Evolutionary conservation across 139 green algal genomes (phyloP), one percentile per base, ranked within the genome.

Genomic region (Coccomyxa sp.): DNA sequence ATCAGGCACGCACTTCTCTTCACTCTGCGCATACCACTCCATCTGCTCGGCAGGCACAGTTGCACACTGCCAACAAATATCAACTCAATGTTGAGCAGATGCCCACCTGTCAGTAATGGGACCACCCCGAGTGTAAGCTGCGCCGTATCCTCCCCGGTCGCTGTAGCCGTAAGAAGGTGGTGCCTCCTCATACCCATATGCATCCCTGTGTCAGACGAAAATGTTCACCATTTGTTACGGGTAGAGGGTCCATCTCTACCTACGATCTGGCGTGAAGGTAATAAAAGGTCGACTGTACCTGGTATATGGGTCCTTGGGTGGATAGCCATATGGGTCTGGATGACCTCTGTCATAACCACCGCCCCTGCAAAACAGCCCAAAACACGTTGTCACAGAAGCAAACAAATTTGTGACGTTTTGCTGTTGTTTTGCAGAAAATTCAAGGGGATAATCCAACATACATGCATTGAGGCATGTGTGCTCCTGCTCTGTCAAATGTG

Each of bases 251-350:
- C 18, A 71, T 71, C 21, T 25, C 21, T 25, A 11, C 63, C 10
- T 21, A 21, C 63, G 4, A 4, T 21, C 63, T 28, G 10, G 63
- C 18, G 21, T 71, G 9, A 1, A 71, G 4, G 21, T 71, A 71
- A 21, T 9, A 71, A 21, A 21, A 9, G 63, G 18, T 25, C 9
- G 18, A 71, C 63, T 71, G 21, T 78, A 78, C 71, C 71, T 78
- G 21, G 71, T 11, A 78, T 78, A 78, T 38, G 71, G 27, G 71
- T 31, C 27, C 4, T 78, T 38, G 25, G 27, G 71, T 21, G 27
- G 25, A 27, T 78, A 78, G 71, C 21, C 66, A 75, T 78, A 78
- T 31, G 71, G 71, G 71, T 78, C 71, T 31, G 71, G 23, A 45
- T 28, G 14, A 27, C 71, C 71, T 78, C 71, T 58, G 23, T 78